Percentiles rank a stretch among this genome's conserved stretches.
Evolutionary conservation across 441 rosid genomes (phyloP).

Genomic region (Adansonia rubrostipa): DNA sequence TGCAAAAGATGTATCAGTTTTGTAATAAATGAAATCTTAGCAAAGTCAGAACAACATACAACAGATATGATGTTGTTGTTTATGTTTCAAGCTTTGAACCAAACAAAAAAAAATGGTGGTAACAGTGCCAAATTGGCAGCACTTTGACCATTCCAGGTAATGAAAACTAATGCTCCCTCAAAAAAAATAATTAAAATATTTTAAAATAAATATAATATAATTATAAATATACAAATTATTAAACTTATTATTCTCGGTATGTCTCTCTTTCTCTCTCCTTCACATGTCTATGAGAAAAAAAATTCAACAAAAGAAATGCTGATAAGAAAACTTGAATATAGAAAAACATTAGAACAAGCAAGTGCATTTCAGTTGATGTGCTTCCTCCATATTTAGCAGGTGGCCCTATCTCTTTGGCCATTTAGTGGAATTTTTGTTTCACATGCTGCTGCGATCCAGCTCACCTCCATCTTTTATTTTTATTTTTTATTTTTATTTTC

Average conservation of each 20-base stretch:
- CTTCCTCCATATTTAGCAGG: constrained; percentile 11
- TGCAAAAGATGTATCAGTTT: background rate
- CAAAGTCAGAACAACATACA: background rate
- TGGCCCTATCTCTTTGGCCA: constrained; percentile 21
- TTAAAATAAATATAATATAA: no score
- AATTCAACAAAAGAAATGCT: background rate
- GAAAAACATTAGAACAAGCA: background rate
- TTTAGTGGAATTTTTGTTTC: constrained; percentile 29
- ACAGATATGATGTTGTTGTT: background rate
- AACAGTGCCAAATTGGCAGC: background rate
- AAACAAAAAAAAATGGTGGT: background rate
- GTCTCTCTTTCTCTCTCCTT: background rate
- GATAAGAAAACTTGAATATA: background rate
- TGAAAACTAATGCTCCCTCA: background rate
- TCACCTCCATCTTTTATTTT: constrained; percentile 20
- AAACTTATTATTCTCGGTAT: no score
- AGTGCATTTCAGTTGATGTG: constrained; percentile 22
- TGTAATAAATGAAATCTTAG: constrained; percentile 1
- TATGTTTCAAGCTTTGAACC: background rate
- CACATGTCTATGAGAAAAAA: background rate
- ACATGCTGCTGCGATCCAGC: constrained; percentile 39
- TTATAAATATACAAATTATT: no score
- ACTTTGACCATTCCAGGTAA: background rate
- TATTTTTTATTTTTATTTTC: constrained; percentile 23
- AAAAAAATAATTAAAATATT: no score